Percentiles rank a stretch among this genome's conserved stretches.
Evolutionary conservation across 2,329 filamentous ascomycete species (phyloP).

Genomic region (Ophiostoma australiae): DNA sequence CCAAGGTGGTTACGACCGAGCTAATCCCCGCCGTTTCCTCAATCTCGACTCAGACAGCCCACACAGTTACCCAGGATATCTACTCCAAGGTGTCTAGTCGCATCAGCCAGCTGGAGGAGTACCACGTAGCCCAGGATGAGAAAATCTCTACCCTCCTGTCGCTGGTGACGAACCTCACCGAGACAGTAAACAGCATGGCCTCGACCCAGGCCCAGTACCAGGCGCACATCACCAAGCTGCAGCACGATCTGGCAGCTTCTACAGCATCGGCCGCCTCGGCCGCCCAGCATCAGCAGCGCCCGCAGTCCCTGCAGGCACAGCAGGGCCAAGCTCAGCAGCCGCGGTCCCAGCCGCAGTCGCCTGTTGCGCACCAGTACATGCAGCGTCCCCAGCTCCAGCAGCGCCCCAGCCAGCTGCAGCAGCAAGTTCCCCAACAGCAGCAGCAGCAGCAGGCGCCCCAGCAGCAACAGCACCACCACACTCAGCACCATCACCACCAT

Average conservation of each 20-base stretch:
- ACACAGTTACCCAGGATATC: slow-evolving; percentile 63
- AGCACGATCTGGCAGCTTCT: slow-evolving; percentile 26
- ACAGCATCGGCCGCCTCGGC: background rate
- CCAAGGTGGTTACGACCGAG: slow-evolving; percentile 54
- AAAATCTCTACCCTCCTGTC: slow-evolving; percentile 71
- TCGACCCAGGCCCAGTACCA: slow-evolving; percentile 65
- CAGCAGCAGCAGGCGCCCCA: slow-evolving; percentile 24
- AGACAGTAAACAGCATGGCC: slow-evolving; percentile 66
- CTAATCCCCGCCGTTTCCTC: slow-evolving; percentile 63
- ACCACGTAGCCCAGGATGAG: slow-evolving; percentile 49
- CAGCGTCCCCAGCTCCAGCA: slow-evolving; percentile 7
- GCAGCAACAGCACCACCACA: slow-evolving; percentile 20
- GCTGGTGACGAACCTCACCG: slow-evolving; percentile 60
- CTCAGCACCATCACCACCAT: slow-evolving; percentile 23
- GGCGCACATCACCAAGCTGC: slow-evolving; percentile 55
- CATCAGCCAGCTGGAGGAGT: slow-evolving; percentile 47
- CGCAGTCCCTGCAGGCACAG: slow-evolving; percentile 22
- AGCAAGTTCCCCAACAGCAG: slow-evolving; percentile 23
- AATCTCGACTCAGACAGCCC: slow-evolving; percentile 60
- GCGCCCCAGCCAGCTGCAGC: slow-evolving; percentile 13
- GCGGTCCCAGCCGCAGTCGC: slow-evolving; percentile 14
- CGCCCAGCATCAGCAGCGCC: slow-evolving; percentile 19
- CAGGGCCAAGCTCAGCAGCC: background rate
- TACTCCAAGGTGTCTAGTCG: slow-evolving; percentile 56
- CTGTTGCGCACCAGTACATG: slow-evolving; percentile 8